A percentile compares a stretch with the other conserved stretches of the same genome.
phyloP scores from a whole-genome alignment of 2,329 filamentous ascomycete genomes.

The Sporothrix variecibatus region DNA sequence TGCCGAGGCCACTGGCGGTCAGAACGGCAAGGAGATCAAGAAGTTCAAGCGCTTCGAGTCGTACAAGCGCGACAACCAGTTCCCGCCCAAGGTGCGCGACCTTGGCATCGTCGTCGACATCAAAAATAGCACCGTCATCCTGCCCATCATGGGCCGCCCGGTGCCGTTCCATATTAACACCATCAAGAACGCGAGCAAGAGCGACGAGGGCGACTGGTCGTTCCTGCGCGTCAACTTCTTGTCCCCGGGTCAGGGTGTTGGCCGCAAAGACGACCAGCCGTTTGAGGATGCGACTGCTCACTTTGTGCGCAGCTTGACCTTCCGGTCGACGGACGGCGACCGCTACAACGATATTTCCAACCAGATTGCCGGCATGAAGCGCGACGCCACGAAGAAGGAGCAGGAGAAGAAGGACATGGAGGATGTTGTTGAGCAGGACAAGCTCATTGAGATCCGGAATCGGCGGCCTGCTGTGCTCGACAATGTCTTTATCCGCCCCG shows the following conservation, averaged over 20 bases:
- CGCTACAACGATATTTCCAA: slow-evolving; percentile 88
- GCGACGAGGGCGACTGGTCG: slow-evolving; percentile 89
- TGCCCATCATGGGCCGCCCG: slow-evolving; percentile 95
- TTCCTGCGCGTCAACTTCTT: slow-evolving; percentile 97
- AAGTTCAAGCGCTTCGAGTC: slow-evolving; percentile 99
- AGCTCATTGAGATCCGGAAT: slow-evolving; percentile 79
- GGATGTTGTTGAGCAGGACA: slow-evolving; percentile 98
- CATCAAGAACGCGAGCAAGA: slow-evolving; percentile 99
- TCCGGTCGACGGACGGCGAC: slow-evolving; percentile 85
- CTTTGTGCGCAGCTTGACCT: slow-evolving; percentile 92
- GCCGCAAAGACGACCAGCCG: slow-evolving; percentile 93
- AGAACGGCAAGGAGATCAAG: slow-evolving; percentile 91
- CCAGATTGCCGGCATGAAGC: slow-evolving; percentile 95
- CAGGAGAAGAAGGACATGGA: slow-evolving; percentile 99
- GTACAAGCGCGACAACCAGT: slow-evolving; percentile 96
- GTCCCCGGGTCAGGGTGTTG: slow-evolving; percentile 94
- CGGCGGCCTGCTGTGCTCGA: slow-evolving; percentile 87
- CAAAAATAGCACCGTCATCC: slow-evolving; percentile 85
- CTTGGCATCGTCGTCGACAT: slow-evolving; percentile 86
- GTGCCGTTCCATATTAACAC: slow-evolving; percentile 97
- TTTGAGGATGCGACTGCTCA: slow-evolving; percentile 96
- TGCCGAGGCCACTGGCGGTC: slow-evolving; percentile 77
- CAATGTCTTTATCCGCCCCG: slow-evolving; percentile 92
- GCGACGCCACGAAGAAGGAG: slow-evolving; percentile 85
- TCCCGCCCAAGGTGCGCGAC: slow-evolving; percentile 80